Evolutionary conservation across 257 asterid genomes (phyloP).

Genomic region (Phtheirospermum japonicum): DNA sequence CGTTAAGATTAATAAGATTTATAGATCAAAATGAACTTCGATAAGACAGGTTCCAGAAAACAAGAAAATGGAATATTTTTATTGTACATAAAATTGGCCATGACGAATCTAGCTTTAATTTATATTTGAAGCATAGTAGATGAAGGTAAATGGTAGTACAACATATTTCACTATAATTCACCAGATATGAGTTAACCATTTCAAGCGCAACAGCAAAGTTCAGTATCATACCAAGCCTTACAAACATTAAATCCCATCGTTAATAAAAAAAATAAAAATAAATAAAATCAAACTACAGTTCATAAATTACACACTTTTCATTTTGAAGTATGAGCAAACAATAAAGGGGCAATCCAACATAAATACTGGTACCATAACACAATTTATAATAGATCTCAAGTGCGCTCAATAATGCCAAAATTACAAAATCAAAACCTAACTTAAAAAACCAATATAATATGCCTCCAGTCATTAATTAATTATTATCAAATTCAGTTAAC

Average conservation of each 20-base stretch:
- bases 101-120: not conserved
- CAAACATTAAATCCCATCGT: no score
- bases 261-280: no score
- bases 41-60: not conserved
- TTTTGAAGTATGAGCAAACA: no score
- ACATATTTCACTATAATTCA: no score
- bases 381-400: not conserved
- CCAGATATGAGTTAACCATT: not conserved
- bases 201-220: no score
- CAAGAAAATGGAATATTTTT: not conserved
- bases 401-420: not conserved
- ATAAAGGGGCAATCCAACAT: not conserved
- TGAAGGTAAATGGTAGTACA: not conserved
- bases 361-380: not conserved
- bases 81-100: not conserved
- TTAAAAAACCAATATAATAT: not conserved
- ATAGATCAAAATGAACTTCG: constrained; percentile 6
- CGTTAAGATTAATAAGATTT: not conserved
- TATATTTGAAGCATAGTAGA: not conserved
- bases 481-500: not conserved
- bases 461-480: not conserved
- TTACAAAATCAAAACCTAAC: not conserved
- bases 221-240: no score
- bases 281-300: no score
- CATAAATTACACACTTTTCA: no score